Percentiles rank a stretch among this genome's conserved stretches.
Evolutionary conservation across 345 rosid species (phyloP).

Genomic region (Salix brachista): DNA sequence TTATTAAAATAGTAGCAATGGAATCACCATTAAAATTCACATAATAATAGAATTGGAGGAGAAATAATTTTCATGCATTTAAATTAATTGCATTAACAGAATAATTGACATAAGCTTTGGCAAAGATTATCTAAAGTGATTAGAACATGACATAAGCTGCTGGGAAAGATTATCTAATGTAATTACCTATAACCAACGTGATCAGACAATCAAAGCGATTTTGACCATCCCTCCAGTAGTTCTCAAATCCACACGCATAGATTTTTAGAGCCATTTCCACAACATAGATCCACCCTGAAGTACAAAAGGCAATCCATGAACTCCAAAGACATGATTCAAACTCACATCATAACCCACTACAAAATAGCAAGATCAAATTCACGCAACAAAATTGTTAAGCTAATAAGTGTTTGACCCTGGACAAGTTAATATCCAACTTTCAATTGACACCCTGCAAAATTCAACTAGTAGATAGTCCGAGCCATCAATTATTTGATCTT

Average conservation of each 20-base stretch:
- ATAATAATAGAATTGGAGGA: background rate
- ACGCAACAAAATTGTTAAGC: background rate
- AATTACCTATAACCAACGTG: conserved; percentile 84
- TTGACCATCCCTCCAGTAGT: conserved; percentile 95
- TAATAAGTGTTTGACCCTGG: background rate
- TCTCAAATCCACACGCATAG: conserved; percentile 76
- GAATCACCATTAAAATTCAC: background rate
- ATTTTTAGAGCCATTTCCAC: conserved; percentile 93
- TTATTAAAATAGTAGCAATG: background rate
- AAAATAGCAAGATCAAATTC: background rate
- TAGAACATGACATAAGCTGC: conserved; percentile 11
- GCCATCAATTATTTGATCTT: background rate
- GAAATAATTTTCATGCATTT: background rate
- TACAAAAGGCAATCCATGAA: conserved; percentile 15
- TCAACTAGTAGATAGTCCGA: background rate
- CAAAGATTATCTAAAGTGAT: conserved; percentile 3
- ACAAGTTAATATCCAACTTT: background rate
- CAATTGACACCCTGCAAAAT: background rate
- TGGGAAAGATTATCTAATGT: background rate
- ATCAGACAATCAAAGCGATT: conserved; percentile 89
- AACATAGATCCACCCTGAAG: conserved; percentile 91
- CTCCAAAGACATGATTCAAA: background rate
- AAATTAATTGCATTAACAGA: background rate
- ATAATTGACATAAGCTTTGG: background rate
- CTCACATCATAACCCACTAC: background rate